Evolutionary conservation across 306 rosid species (phyloP).

Genomic region (Lathyrus aphaca): DNA sequence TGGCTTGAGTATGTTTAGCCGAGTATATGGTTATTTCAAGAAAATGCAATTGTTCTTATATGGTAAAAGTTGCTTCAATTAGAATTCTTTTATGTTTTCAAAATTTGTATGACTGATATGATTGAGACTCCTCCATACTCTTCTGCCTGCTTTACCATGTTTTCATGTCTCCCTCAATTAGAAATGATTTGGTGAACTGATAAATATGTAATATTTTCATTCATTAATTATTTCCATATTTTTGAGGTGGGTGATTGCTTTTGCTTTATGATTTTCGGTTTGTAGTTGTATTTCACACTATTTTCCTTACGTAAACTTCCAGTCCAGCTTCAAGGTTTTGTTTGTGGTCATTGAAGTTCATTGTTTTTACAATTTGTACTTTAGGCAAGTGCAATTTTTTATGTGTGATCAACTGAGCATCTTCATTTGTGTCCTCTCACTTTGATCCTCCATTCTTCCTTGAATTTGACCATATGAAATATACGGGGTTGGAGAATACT

Average conservation of each 20-base stretch:
- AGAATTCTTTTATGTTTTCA: constrained; percentile 15
- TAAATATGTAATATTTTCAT: constrained; percentile 26
- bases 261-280: constrained; percentile 3
- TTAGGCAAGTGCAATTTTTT: constrained; percentile 23
- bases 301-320: constrained; percentile 19
- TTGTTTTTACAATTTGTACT: not conserved
- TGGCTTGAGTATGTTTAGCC: constrained; percentile 28
- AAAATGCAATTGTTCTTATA: constrained; percentile 11
- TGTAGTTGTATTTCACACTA: constrained; percentile 3
- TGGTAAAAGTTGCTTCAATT: constrained; percentile 25
- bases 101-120: constrained; percentile 7
- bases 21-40: constrained; percentile 3
- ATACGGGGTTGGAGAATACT: constrained; percentile 18
- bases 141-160: constrained; percentile 12
- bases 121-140: constrained; percentile 24
- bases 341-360: constrained; percentile 13
- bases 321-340: constrained; percentile 19
- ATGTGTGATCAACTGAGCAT: not conserved
- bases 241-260: constrained; percentile 6
- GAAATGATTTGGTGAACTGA: constrained; percentile 13
- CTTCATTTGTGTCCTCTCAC: constrained; percentile 16
- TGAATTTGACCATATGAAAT: constrained; percentile 29
- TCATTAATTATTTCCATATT: constrained; percentile 24
- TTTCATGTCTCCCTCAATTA: not conserved
- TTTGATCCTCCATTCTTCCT: constrained; percentile 30